Conservation (phyloP, 108 stramenopile species). For the Mediolabrus comicus region DNA sequence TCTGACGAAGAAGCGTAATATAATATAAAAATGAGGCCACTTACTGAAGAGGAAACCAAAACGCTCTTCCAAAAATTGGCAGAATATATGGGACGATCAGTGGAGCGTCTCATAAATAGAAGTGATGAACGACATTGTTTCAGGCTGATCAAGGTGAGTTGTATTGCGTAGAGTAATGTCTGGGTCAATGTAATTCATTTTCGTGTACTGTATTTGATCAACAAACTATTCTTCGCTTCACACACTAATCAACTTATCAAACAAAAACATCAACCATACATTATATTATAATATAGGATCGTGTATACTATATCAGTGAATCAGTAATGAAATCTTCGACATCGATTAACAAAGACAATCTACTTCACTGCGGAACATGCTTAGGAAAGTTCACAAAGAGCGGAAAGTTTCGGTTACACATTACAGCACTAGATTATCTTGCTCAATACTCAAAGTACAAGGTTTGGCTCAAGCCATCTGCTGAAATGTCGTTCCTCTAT, state of each 20-base stretch:
- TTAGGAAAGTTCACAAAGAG: constrained; percentile 98
- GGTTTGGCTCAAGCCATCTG: constrained; percentile 98
- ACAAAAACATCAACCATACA: neutral
- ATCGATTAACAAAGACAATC: constrained; percentile 77
- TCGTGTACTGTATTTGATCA: too few relatives aligned
- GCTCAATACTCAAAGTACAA: constrained; percentile 96
- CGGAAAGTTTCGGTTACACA: constrained; percentile 95
- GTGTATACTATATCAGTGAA: constrained; percentile 96
- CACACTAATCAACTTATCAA: neutral
- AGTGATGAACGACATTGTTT: constrained; percentile 88
- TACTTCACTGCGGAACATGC: constrained; percentile 93
- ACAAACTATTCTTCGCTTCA: too few relatives aligned
- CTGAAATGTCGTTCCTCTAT: constrained; percentile 98
- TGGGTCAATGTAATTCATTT: neutral
- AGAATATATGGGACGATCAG: constrained; percentile 95
- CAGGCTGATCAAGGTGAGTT: constrained; percentile 65
- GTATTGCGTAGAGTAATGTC: too few relatives aligned
- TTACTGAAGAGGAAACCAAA: constrained; percentile 98
- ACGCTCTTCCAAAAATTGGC: constrained; percentile 95
- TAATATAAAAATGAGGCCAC: constrained; percentile 85
- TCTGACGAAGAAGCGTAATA: neutral
- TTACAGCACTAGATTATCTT: constrained; percentile 94
- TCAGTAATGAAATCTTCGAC: constrained; percentile 82
- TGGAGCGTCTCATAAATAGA: constrained; percentile 88
- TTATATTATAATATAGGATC: constrained; percentile 71